Evolutionary conservation across 805 yeast genomes (phyloP), one percentile per base, ranked within the genome.

Genomic region (Pichia paraexigua): DNA sequence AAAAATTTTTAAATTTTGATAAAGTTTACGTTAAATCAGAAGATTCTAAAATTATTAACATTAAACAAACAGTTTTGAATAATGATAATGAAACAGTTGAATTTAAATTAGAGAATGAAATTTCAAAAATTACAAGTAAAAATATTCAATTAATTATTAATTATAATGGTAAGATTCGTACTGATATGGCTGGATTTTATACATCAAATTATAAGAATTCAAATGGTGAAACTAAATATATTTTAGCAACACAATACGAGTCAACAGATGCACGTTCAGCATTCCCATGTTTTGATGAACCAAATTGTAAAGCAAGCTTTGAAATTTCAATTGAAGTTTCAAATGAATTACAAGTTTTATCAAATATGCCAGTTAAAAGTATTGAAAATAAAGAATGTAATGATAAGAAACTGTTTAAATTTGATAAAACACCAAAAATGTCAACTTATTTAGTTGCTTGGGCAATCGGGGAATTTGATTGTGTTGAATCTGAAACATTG

Each of bases 71-170:
- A 13, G 44, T 63, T 12, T 59, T 58, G 18, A 51, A 61, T 47
- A 69, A 72, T 45, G 74, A 78, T 56, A 71, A 72, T 43, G 95
- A 92, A 71, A 76, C 80, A 41, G 80, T 82, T 46, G 76, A 78
- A 45, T 74, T 89, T 63, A 70, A 72, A 46, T 79, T 91, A 54
- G 35, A 37, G 2, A 17, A 37, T 4, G 77, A 46, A n/a, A 17
- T 46, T 72, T 65, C n/a, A 56, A 59, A 24, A 60, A 21, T 59
- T 71, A 21, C 44, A 55, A 63, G 59, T 12, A 74, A 73, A 20
- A 46, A 48, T 1, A 46, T 56, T 12, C 55, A 69, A 21, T 66
- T 75, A 21, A 56, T 60, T 5, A 59, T 78, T 15, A 53, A 58
- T 3, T 79, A 70, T 59, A 57, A 56, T 21, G 83, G 77, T 35